phyloP scores from a whole-genome alignment of 208 protist genomes.

The Crithidia bombi region DNA sequence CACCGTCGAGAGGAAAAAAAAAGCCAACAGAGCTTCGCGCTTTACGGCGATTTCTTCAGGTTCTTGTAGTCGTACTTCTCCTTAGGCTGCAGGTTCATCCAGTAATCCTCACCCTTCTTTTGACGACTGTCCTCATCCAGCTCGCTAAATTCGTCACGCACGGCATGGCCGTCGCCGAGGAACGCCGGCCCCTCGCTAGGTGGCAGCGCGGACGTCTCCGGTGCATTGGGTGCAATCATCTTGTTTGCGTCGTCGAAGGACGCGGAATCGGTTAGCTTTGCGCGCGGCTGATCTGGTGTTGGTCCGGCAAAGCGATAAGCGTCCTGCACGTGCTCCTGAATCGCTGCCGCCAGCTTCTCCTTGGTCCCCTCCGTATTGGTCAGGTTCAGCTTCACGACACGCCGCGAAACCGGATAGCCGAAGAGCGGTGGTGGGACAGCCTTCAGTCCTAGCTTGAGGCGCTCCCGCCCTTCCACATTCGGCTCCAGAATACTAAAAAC shows the following conservation, averaged over 20 bases:
- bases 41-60: slow-evolving; percentile 86
- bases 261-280: slow-evolving; percentile 75
- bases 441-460: slow-evolving; percentile 90
- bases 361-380: slow-evolving; percentile 85
- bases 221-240: slow-evolving; percentile 90
- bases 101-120: slow-evolving; percentile 94
- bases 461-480: slow-evolving; percentile 91
- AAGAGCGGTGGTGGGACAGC: slow-evolving; percentile 89
- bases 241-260: slow-evolving; percentile 92
- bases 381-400: slow-evolving; percentile 93
- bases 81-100: slow-evolving; percentile 91
- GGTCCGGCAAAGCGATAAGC: slow-evolving; percentile 89
- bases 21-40: slow-evolving; percentile 1
- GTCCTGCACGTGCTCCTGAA: slow-evolving; percentile 93
- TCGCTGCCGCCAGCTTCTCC: slow-evolving; percentile 91
- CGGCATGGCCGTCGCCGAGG: slow-evolving; percentile 42
- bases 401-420: slow-evolving; percentile 88
- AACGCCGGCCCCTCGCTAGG: slow-evolving; percentile 39
- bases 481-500: slow-evolving; percentile 93
- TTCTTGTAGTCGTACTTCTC: slow-evolving; percentile 93
- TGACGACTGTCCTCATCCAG: slow-evolving; percentile 76
- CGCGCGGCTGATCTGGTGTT: slow-evolving; percentile 82
- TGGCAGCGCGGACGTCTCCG: slow-evolving; percentile 52
- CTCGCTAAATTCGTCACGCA: slow-evolving; percentile 77
- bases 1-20: slow-evolving; percentile 21